Evolutionary conservation across 441 rosid genomes (phyloP).

Genomic region (Euphorbia schlechtendalii): DNA sequence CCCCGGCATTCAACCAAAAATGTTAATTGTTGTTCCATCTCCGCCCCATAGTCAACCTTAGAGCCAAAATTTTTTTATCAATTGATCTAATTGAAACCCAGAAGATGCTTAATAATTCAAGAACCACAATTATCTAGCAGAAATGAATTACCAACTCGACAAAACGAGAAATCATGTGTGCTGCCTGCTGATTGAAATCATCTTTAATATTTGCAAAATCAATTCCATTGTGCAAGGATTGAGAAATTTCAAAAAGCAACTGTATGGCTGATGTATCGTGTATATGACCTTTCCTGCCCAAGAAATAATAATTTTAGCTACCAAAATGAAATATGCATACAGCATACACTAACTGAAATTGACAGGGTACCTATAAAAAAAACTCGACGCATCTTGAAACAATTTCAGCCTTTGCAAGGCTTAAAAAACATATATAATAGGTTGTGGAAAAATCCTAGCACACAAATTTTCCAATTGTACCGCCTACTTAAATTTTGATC

Average conservation of each 20-base stretch:
- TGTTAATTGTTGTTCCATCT: constrained; percentile 56
- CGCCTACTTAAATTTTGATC: background rate
- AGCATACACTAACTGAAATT: constrained; percentile 11
- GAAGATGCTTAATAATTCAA: constrained; percentile 8
- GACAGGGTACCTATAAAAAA: background rate
- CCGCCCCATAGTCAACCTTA: constrained; percentile 73
- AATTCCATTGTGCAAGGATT: constrained; percentile 51
- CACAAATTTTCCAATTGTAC: background rate
- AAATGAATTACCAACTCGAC: constrained; percentile 52
- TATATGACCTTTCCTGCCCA: constrained; percentile 54
- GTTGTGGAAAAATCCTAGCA: background rate
- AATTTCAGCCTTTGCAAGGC: background rate
- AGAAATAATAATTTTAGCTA: constrained; percentile 19
- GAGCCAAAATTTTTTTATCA: constrained; percentile 22
- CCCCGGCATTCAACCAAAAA: constrained; percentile 86
- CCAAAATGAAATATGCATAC: constrained; percentile 6
- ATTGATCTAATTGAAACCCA: constrained; percentile 14
- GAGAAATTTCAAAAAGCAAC: constrained; percentile 72
- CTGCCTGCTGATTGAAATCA: constrained; percentile 58
- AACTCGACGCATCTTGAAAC: background rate
- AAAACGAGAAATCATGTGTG: constrained; percentile 63
- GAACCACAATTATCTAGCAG: constrained; percentile 9
- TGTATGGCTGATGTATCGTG: constrained; percentile 52
- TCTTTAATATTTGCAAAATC: constrained; percentile 54
- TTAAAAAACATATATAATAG: too few species aligned